A percentile compares a stretch with the other conserved stretches of the same genome.
Conservation (phyloP, 345 rosid species). For the Litchi chinensis region DNA sequence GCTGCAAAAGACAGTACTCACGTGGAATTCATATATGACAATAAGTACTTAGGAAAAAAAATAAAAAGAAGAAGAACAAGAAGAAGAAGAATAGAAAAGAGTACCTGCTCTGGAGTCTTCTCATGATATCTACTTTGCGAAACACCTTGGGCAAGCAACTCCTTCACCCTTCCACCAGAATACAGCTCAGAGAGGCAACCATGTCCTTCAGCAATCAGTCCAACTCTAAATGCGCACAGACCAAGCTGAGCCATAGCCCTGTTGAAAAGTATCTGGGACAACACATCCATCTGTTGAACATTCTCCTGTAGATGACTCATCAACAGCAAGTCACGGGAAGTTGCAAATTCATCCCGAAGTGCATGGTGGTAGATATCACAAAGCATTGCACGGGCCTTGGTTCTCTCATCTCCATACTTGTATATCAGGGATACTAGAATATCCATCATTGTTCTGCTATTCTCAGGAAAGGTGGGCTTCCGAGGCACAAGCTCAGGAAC, state of each 20-base stretch:
- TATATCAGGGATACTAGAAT: slow-evolving; percentile 81
- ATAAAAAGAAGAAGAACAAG: no score
- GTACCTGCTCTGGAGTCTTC: slow-evolving; percentile 97
- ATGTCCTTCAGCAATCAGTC: slow-evolving; percentile 75
- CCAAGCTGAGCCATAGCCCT: slow-evolving; percentile 98
- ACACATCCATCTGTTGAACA: slow-evolving; percentile 87
- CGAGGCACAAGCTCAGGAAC: slow-evolving; percentile 84
- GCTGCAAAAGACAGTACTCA: no score
- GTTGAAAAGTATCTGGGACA: slow-evolving; percentile 92
- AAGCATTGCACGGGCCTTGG: slow-evolving; percentile 96
- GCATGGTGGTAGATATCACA: slow-evolving; percentile 98
- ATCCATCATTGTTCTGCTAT: slow-evolving; percentile 89
- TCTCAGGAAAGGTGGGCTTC: slow-evolving; percentile 84
- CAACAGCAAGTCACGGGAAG: slow-evolving; percentile 75
- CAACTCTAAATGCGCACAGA: slow-evolving; percentile 85
- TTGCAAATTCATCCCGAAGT: slow-evolving; percentile 71
- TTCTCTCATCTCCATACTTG: slow-evolving; percentile 90
- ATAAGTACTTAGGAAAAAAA: no score
- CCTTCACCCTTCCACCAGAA: slow-evolving; percentile 91
- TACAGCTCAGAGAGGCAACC: slow-evolving; percentile 90
- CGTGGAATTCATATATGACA: no score
- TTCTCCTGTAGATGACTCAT: slow-evolving; percentile 97
- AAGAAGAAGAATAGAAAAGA: neutral
- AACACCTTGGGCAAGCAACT: slow-evolving; percentile 97
- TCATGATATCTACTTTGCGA: slow-evolving; percentile 91